These are phyloP conservation scores for Alternaria sp. DNA, from an alignment of 2,329 filamentous ascomycete species.

Conservation along the genomic window DNA sequence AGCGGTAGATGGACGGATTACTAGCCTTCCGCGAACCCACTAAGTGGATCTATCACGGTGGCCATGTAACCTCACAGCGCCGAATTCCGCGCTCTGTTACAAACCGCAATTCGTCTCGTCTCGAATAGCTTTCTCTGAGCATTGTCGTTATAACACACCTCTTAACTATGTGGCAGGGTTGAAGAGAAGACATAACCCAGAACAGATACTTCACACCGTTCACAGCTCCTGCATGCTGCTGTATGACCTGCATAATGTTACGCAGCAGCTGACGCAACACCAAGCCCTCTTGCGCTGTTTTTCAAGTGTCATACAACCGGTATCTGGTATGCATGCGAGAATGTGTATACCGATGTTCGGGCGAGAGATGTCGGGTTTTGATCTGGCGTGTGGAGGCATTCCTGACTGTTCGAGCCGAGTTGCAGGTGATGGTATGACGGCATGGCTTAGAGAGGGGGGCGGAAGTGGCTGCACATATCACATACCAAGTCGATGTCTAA, in stretches of 20 bases:
- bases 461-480: conserved; percentile 1
- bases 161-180: background rate
- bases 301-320: conserved; percentile 5
- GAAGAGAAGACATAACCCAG: background rate
- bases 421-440: conserved; percentile 8
- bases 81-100: conserved; percentile 3
- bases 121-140: background rate
- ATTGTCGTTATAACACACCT: background rate
- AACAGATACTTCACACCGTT: conserved; percentile 3
- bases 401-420: background rate
- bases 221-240: conserved; percentile 8
- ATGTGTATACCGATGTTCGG: conserved; percentile 11
- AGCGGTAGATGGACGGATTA: conserved; percentile 19
- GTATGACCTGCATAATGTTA: conserved; percentile 20
- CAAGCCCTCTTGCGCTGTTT: conserved; percentile 2
- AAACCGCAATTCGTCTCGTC: conserved; percentile 1
- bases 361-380: conserved; percentile 5
- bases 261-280: conserved; percentile 19
- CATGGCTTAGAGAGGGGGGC: conserved; percentile 1
- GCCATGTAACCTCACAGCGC: conserved; percentile 10
- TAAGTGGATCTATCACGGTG: conserved; percentile 13
- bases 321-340: conserved; percentile 3
- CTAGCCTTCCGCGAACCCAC: conserved; percentile 14
- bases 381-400: conserved; percentile 1
- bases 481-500: background rate